These are phyloP conservation scores for Epichloe scottii DNA, from an alignment of 2,329 filamentous ascomycete species.

Conservation along the genomic window DNA sequence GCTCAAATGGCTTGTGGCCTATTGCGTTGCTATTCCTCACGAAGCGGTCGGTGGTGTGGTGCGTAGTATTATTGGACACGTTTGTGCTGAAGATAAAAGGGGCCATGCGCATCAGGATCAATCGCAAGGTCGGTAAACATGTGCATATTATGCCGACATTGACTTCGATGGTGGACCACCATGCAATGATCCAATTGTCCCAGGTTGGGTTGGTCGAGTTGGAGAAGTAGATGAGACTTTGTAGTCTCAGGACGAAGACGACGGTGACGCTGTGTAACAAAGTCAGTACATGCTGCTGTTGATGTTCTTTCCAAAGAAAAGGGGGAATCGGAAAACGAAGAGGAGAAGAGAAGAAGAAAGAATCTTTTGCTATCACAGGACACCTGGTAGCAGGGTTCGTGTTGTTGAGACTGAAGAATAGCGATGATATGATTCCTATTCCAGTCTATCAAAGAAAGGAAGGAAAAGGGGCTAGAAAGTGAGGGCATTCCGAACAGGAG, in stretches of 20 bases:
- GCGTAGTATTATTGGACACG: background rate
- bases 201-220: constrained; percentile 5
- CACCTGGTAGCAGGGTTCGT: too few relatives aligned
- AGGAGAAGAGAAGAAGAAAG: background rate
- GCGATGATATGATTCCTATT: too few relatives aligned
- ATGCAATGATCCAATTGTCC: constrained; percentile 4
- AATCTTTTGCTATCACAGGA: too few relatives aligned
- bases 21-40: background rate
- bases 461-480: too few relatives aligned
- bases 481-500: too few relatives aligned
- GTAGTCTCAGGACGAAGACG: constrained; percentile 3
- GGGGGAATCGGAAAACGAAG: too few relatives aligned
- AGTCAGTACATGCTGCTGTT: background rate
- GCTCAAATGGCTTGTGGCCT: too few relatives aligned
- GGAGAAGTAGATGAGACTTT: constrained; percentile 4
- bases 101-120: constrained; percentile 4
- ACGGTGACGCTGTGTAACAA: constrained; percentile 4
- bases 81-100: constrained; percentile 3
- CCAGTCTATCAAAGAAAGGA: too few relatives aligned
- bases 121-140: constrained; percentile 4
- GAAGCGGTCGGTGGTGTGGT: background rate
- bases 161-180: constrained; percentile 7
- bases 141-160: constrained; percentile 6
- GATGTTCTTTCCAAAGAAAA: too few relatives aligned
- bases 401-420: too few relatives aligned